Evolutionary conservation across 345 rosid genomes (phyloP).

Genomic region (Pistacia atlantica): DNA sequence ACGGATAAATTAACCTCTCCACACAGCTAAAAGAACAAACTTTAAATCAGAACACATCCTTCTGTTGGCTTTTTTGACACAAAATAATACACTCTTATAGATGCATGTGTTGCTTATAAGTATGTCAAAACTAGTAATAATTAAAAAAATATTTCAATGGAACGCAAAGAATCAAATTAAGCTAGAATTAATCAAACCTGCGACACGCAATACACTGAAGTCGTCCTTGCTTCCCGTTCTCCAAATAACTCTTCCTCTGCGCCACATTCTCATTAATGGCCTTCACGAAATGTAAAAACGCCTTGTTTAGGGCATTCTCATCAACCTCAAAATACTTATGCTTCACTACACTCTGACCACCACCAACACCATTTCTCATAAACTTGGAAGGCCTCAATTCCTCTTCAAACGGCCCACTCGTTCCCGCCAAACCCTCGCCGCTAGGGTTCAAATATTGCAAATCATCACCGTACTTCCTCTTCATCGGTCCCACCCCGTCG

Average conservation of each 20-base stretch:
- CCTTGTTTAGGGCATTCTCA: slow-evolving; percentile 59
- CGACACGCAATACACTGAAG: slow-evolving; percentile 80
- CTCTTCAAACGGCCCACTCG: slow-evolving; percentile 44
- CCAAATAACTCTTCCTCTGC: slow-evolving; percentile 72
- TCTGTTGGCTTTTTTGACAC: not conserved
- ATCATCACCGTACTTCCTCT: slow-evolving; percentile 66
- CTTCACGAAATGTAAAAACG: slow-evolving; percentile 72
- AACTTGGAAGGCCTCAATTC: slow-evolving; percentile 58
- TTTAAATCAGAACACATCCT: not conserved
- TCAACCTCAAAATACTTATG: slow-evolving; percentile 58
- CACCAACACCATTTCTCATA: slow-evolving; percentile 45
- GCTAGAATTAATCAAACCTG: slow-evolving; percentile 61
- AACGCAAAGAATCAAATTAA: slow-evolving; percentile 28
- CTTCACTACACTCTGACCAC: slow-evolving; percentile 24
- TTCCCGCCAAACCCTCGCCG: slow-evolving; percentile 38
- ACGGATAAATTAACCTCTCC: not conserved
- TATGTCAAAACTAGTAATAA: not conserved
- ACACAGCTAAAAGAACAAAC: not conserved
- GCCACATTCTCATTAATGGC: slow-evolving; percentile 56
- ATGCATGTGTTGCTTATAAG: not conserved
- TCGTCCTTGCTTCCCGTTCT: slow-evolving; percentile 76
- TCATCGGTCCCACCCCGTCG: slow-evolving; percentile 39
- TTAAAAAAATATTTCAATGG: not conserved
- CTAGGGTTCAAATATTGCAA: slow-evolving; percentile 40
- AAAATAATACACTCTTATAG: too few species aligned